Evolutionary conservation across 305 asterid genomes (phyloP), one percentile per base, ranked within the genome.

Genomic region (Petunia hybrid): DNA sequence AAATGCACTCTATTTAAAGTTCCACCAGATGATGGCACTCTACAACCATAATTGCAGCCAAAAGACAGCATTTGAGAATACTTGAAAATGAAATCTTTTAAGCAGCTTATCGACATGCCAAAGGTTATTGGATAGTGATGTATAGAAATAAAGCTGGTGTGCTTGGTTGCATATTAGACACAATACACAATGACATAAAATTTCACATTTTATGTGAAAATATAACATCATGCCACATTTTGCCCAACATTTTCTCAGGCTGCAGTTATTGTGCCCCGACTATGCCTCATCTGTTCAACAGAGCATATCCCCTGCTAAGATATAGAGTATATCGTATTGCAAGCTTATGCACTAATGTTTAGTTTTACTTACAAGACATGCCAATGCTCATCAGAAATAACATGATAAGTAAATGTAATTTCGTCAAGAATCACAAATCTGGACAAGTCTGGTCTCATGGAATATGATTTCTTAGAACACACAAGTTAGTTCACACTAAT

Each of bases 301-400:
- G n/a, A n/a, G 42, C 10, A 9, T 22, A 22, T n/a, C 16, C 57
- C 40, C 56, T 16, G 76, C 39, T 42, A 68, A 42, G 38, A 64
- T 64, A 38, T 38, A 9, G 6, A 22, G 14, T 6, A 7, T 14
- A 40, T 41, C 41, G 4, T 67, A 53, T 46, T 41, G 0, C 4
- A 5, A 67, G 42, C 36, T 31, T 42, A 67, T 40, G 31, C 45
- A 65, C 62, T 56, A 12, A 14, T n/a, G 16, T 22, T 22, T 22
- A 22, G 8, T 41, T 41, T 67, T 41, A 67, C 55, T 59, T 45
- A 70, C 60, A 46, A 46, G 12, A 3, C 77, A 31, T 71, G 41
- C 31, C 61, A 2, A 71, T 46, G 59, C 77, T 46, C 43, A 71
- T 48, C 61, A 71, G 43, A 31, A 71, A 31, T 71, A 45, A 46